Evolutionary conservation across 352 stramenopile species (phyloP).

Genomic region (Globisporangium canariense): DNA sequence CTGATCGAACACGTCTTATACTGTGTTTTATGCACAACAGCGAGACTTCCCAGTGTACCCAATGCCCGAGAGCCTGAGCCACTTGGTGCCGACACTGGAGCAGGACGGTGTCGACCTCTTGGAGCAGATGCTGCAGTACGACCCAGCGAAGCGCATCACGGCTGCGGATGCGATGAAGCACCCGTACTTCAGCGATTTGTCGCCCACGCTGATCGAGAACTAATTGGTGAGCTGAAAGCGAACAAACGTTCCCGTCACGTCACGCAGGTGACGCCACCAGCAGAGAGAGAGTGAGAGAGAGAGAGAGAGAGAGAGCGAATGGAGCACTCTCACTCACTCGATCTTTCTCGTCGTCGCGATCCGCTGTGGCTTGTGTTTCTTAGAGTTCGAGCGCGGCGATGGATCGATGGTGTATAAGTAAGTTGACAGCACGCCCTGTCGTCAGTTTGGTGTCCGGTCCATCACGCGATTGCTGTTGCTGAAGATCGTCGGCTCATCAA

Average conservation of each 20-base stretch:
- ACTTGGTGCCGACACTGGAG: conserved; percentile 91
- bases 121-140: conserved; percentile 88
- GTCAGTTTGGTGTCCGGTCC: conserved; percentile 3
- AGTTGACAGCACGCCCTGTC: conserved; percentile 3
- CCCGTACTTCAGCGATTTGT: conserved; percentile 95
- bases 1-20: background rate
- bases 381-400: conserved; percentile 8
- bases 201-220: conserved; percentile 63
- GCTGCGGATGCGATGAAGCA: conserved; percentile 95
- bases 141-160: conserved; percentile 90
- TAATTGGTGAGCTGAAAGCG: conserved; percentile 21
- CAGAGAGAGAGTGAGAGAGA: background rate
- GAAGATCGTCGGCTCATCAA: background rate
- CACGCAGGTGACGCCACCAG: conserved; percentile 1
- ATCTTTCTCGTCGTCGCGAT: background rate
- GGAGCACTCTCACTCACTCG: conserved; percentile 2
- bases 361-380: conserved; percentile 11
- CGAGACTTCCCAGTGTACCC: conserved; percentile 92
- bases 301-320: conserved; percentile 5
- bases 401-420: conserved; percentile 6
- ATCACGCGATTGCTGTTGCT: background rate
- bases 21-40: conserved; percentile 22
- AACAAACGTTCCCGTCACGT: background rate
- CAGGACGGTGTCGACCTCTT: conserved; percentile 91
- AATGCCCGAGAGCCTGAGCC: conserved; percentile 79